Conservation (phyloP, 805 yeast species). For the Ogataea thermomethanolica region DNA sequence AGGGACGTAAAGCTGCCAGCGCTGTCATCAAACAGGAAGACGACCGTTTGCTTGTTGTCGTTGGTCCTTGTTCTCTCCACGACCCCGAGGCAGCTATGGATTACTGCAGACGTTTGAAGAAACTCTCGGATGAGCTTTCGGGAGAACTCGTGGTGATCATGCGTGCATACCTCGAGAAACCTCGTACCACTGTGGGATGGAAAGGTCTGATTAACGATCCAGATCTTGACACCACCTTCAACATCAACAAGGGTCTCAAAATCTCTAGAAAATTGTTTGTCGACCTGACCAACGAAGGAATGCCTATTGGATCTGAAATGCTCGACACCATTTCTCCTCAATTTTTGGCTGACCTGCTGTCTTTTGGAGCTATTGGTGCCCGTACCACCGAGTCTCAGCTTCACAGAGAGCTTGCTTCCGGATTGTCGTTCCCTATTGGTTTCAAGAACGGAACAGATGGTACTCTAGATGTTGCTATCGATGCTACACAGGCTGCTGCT, state of each 20-base stretch:
- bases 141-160: constrained; percentile 80
- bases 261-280: constrained; percentile 81
- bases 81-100: constrained; percentile 88
- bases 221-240: constrained; percentile 85
- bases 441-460: constrained; percentile 99
- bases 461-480: constrained; percentile 85
- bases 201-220: constrained; percentile 98
- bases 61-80: constrained; percentile 97
- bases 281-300: constrained; percentile 70
- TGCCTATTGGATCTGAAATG: constrained; percentile 98
- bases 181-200: constrained; percentile 99
- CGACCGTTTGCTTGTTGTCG: constrained; percentile 82
- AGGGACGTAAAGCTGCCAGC: constrained; percentile 77
- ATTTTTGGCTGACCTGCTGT: constrained; percentile 82
- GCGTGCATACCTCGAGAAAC: constrained; percentile 98
- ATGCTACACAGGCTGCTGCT: constrained; percentile 89
- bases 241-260: constrained; percentile 91
- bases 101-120: constrained; percentile 69
- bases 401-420: constrained; percentile 96
- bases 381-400: constrained; percentile 98
- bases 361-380: constrained; percentile 98
- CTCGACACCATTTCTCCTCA: constrained; percentile 97
- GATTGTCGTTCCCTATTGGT: constrained; percentile 97
- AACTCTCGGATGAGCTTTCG: constrained; percentile 63
- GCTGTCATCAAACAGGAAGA: constrained; percentile 69